Evolutionary conservation across 306 rosid genomes (phyloP), one percentile per base, ranked within the genome.

Genomic region (Vachellia pachyceras): DNA sequence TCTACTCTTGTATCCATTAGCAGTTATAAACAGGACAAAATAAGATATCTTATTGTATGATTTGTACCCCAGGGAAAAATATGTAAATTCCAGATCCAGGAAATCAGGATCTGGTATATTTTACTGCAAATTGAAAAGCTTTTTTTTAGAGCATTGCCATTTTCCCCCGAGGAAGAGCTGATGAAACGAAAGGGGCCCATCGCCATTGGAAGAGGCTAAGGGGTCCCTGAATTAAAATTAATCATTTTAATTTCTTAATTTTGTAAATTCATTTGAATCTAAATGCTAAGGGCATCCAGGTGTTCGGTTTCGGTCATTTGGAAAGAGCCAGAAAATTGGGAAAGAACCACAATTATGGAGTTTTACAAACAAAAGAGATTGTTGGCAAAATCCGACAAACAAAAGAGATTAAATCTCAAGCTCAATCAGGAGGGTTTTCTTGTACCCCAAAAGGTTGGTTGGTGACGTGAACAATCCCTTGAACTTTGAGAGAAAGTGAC

Each of bases 361-460:
- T 20, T 55, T 55, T 5, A 20, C 1, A 20, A 20, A 20, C 33
- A 55, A 20, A 52, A 52, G 63, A 55, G 0, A 57, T 57, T 54
- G 29, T 0, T n/a, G 10, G 25, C 61, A 54, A n/a, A 54, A 54
- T 18, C 7, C 7, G n/a, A 54, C 60, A 52, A 6, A 10, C 15
- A n/a, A 57, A 22, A 57, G 33, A 22, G 35, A 57, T 22, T 6
- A 18, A 17, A 18, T 52, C 58, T 52, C 22, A 18, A 54, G n/a
- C 23, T 54, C 61, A 54, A 8, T 54, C 6, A 54, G 64, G 64
- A 8, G 35, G 33, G n/a, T 67, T 66, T 49, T 73, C 35, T 73
- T 81, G 73, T 69, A 68, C 80, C 57, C n/a, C n/a, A n/a, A 17
- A 68, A n/a, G 72, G 77, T 3, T 57, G 72, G 78, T 1, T 83